phyloP scores from a whole-genome alignment of 1,284 basidiomycete species.

The Heliocybe sulcata region DNA sequence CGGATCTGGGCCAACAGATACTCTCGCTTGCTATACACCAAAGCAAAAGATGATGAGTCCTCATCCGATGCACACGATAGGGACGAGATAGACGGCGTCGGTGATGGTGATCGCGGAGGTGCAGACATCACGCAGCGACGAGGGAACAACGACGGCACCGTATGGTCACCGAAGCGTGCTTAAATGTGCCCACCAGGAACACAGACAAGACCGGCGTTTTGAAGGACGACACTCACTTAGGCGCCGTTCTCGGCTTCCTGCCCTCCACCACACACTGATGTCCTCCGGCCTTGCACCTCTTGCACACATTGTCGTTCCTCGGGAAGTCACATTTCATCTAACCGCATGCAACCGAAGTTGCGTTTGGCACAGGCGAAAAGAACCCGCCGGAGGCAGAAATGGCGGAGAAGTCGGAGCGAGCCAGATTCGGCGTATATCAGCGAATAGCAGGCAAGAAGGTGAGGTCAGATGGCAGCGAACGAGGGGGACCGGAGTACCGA shows the following conservation, averaged over 20 bases:
- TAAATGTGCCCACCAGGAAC: slow-evolving; percentile 8
- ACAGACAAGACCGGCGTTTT: slow-evolving; percentile 1
- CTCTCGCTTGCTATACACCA: slow-evolving; percentile 60
- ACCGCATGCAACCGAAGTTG: not conserved
- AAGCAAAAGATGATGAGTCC: slow-evolving; percentile 3
- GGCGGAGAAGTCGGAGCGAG: not conserved
- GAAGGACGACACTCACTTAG: slow-evolving; percentile 56
- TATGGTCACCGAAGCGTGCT: not conserved
- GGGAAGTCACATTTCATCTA: slow-evolving; percentile 82
- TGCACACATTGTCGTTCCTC: slow-evolving; percentile 58
- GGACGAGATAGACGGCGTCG: slow-evolving; percentile 2
- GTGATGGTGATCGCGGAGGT: slow-evolving; percentile 3
- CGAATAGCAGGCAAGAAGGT: slow-evolving; percentile 4
- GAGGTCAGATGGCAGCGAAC: slow-evolving; percentile 3
- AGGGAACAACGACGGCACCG: not conserved
- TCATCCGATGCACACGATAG: not conserved
- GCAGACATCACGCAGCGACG: slow-evolving; percentile 1
- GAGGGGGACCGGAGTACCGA: slow-evolving; percentile 6
- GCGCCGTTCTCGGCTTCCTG: slow-evolving; percentile 64
- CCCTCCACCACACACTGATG: slow-evolving; percentile 76
- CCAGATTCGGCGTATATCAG: not conserved
- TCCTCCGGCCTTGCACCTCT: slow-evolving; percentile 58
- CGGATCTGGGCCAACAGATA: slow-evolving; percentile 75
- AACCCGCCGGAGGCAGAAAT: not conserved
- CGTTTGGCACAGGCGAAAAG: slow-evolving; percentile 1